Conservation (phyloP, 2,329 filamentous ascomycete species). For the Dactylellina sp. region DNA sequence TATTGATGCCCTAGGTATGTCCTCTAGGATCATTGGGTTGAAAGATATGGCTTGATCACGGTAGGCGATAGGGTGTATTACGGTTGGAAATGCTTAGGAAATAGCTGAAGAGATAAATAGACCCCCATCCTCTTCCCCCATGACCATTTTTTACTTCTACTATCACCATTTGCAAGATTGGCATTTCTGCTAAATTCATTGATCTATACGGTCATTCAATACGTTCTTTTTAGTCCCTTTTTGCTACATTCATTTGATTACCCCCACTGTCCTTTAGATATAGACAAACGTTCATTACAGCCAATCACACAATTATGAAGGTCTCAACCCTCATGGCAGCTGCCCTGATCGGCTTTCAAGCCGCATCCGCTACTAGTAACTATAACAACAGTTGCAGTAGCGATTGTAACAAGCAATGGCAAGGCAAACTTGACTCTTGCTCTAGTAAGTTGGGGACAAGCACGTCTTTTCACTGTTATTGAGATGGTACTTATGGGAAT, state of each 20-base stretch:
- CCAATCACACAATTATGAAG: conserved; percentile 23
- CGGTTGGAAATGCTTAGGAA: background rate
- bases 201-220: conserved; percentile 34
- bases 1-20: background rate
- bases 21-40: no score
- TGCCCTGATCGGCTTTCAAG: conserved; percentile 4
- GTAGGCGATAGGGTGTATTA: no score
- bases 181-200: conserved; percentile 6
- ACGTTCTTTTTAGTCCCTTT: background rate
- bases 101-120: conserved; percentile 52
- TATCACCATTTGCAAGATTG: conserved; percentile 20
- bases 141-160: background rate
- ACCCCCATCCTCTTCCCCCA: background rate
- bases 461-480: no score
- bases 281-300: conserved; percentile 9
- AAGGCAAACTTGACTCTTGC: conserved; percentile 10
- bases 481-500: no score
- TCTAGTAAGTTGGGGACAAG: background rate
- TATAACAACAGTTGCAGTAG: background rate
- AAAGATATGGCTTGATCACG: no score
- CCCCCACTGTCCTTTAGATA: conserved; percentile 22
- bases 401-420: conserved; percentile 14
- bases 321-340: conserved; percentile 38
- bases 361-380: conserved; percentile 4
- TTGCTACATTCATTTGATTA: background rate